Evolutionary conservation across 2,329 filamentous ascomycete genomes (phyloP), one percentile per base, ranked within the genome.

Genomic region (Ophiostoma himal-ulmi): DNA sequence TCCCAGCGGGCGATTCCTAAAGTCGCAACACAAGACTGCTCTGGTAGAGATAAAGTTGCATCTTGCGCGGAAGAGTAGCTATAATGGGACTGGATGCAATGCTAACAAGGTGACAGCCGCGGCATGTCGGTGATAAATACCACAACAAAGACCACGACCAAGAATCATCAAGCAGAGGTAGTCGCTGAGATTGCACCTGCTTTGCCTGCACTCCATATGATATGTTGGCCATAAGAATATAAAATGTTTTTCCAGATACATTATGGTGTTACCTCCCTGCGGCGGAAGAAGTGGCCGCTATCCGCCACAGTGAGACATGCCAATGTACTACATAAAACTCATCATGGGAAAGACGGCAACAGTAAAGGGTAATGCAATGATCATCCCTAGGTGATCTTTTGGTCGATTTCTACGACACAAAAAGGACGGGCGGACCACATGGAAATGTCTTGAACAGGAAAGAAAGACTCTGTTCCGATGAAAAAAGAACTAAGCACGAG

Each of bases 31-130:
- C 22, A 11, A n/a, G 17, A 14, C 48, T 44, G 39, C 39, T 17
- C 11, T 17, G 39, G 14, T 44, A 22, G 48, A 11, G 7, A 54
- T 48, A 48, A 48, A 48, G 44, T 48, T n/a, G 44, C 44, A 48
- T 22, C 8, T 26, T 57, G 22, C 8, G 52, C 52, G 52, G n/a
- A 57, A 57, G n/a, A 57, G 52, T 57, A 57, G 22, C 52, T 57
- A 22, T 4, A 57, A 57, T 57, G 22, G 52, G 52, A 57, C 52
- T 57, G 52, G n/a, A 57, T 57, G 52, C 52, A 26, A 57, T 57
- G 52, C 52, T 57, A 22, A 57, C n/a, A 57, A 26, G 52, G 52
- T 57, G 52, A 57, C 52, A 57, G 52, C 52, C 52, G 52, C 52
- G 52, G 52, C 22, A 57, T 57, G 8, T 26, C 52, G 30, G 10